These are phyloP conservation scores for Psilocybe tampanensis DNA, from an alignment of 768 basidiomycete genomes.

Conservation along the genomic window DNA sequence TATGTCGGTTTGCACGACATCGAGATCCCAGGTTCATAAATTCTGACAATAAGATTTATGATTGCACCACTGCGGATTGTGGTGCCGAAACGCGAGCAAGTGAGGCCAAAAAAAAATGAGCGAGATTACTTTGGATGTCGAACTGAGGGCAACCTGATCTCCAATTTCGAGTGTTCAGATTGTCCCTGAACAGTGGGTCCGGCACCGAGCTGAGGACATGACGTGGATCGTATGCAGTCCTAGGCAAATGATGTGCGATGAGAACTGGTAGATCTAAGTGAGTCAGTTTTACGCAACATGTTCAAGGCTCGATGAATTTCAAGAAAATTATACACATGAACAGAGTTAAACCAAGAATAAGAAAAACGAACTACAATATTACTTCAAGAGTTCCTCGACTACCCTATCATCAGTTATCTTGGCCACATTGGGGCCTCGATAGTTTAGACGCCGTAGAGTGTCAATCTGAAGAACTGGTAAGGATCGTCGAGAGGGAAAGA, in stretches of 20 bases:
- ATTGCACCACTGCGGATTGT: background rate
- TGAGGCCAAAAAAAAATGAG: background rate
- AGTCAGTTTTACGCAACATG: background rate
- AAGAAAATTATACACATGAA: slow-evolving; percentile 9
- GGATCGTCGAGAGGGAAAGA: background rate
- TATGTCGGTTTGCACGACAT: too few species aligned
- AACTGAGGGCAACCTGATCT: background rate
- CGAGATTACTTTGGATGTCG: background rate
- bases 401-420: slow-evolving; percentile 83
- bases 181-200: too few species aligned
- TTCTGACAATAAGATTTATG: background rate
- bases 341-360: background rate
- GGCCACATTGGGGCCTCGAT: slow-evolving; percentile 78
- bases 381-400: slow-evolving; percentile 84
- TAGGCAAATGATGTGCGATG: too few species aligned
- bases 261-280: too few species aligned
- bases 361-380: slow-evolving; percentile 19
- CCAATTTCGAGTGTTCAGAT: too few species aligned
- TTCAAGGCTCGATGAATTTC: slow-evolving; percentile 1
- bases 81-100: background rate
- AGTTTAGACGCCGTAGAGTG: slow-evolving; percentile 85
- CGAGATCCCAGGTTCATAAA: too few species aligned
- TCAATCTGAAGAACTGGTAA: slow-evolving; percentile 62
- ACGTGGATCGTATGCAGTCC: too few species aligned
- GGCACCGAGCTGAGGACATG: too few species aligned